Evolutionary conservation across 2,329 filamentous ascomycete genomes (phyloP).

Genomic region (Trichoderma asperellum): DNA sequence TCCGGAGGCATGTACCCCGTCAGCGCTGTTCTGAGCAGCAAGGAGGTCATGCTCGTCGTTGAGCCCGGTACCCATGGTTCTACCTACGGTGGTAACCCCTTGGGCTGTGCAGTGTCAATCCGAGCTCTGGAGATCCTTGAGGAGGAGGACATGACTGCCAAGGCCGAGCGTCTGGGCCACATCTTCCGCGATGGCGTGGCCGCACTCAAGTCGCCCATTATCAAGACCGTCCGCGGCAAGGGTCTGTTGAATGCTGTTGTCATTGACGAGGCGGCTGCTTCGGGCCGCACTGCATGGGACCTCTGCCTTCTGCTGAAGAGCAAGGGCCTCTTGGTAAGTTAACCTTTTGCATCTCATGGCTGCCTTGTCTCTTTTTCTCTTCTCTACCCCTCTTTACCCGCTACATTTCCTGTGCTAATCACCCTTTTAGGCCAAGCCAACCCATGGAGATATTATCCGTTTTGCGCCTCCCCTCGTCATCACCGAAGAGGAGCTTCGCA

Average conservation of each 20-base stretch:
- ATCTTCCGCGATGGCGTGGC: conserved; percentile 79
- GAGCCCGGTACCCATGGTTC: conserved; percentile 97
- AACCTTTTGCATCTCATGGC: background rate
- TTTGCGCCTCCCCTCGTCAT: conserved; percentile 97
- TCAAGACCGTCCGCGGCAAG: conserved; percentile 85
- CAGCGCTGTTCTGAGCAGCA: conserved; percentile 83
- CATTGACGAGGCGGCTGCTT: conserved; percentile 86
- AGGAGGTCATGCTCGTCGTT: conserved; percentile 92
- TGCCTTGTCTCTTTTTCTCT: conserved; percentile 11
- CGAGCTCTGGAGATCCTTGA: conserved; percentile 91
- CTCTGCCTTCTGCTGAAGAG: conserved; percentile 93
- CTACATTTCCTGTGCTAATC: background rate
- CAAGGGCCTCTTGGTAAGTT: conserved; percentile 86
- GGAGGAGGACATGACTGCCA: conserved; percentile 85
- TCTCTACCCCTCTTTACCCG: conserved; percentile 6
- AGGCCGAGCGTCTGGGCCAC: conserved; percentile 78
- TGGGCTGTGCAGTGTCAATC: conserved; percentile 94
- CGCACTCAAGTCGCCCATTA: conserved; percentile 77
- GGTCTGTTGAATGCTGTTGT: conserved; percentile 94
- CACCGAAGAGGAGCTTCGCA: conserved; percentile 80
- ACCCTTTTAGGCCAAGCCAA: conserved; percentile 81
- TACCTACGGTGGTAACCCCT: conserved; percentile 96
- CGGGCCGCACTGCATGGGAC: conserved; percentile 91
- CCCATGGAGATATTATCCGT: conserved; percentile 97
- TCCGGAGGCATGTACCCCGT: conserved; percentile 99